These are phyloP conservation scores for Boletus vinaceobasis DNA, from an alignment of 768 basidiomycete genomes.

Conservation along the genomic window DNA sequence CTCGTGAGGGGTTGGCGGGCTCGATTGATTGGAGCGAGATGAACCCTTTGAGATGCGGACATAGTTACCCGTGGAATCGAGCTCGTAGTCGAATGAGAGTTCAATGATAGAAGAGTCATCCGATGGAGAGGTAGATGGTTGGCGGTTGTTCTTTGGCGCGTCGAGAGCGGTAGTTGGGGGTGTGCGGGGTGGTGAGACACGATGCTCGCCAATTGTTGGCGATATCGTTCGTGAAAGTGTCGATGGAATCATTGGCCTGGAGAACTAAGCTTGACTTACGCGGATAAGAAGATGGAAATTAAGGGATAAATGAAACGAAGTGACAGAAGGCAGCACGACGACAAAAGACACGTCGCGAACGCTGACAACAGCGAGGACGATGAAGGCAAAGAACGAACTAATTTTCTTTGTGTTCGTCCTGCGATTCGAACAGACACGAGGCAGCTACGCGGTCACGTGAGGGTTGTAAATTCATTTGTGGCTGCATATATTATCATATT, in stretches of 20 bases:
- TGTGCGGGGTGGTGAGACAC: conserved; percentile 30
- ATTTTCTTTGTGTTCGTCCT: conserved; percentile 26
- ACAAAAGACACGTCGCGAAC: conserved; percentile 18
- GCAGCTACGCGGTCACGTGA: conserved; percentile 35
- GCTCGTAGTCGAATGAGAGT: conserved; percentile 47
- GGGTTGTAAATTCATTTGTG: conserved; percentile 15
- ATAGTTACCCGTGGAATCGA: conserved; percentile 43
- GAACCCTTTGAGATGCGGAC: conserved; percentile 46
- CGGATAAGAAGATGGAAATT: background rate
- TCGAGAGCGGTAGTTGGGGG: conserved; percentile 28
- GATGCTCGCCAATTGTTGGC: conserved; percentile 29
- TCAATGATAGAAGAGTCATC: conserved; percentile 47
- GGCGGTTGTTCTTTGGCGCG: conserved; percentile 32
- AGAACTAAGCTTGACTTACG: conserved; percentile 12
- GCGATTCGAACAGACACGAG: conserved; percentile 34
- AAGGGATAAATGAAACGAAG: background rate
- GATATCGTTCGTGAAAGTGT: conserved; percentile 24
- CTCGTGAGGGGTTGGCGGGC: conserved; percentile 42
- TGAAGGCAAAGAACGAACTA: conserved; percentile 10
- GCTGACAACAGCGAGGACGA: conserved; percentile 15
- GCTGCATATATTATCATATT: no score
- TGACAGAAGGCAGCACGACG: background rate
- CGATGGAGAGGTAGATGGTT: conserved; percentile 35
- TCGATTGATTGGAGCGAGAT: conserved; percentile 35
- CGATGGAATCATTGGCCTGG: conserved; percentile 21